These are phyloP conservation scores for Mortierella sp. DNA, from an alignment of 371 early-diverging fungal species.

Conservation along the genomic window DNA sequence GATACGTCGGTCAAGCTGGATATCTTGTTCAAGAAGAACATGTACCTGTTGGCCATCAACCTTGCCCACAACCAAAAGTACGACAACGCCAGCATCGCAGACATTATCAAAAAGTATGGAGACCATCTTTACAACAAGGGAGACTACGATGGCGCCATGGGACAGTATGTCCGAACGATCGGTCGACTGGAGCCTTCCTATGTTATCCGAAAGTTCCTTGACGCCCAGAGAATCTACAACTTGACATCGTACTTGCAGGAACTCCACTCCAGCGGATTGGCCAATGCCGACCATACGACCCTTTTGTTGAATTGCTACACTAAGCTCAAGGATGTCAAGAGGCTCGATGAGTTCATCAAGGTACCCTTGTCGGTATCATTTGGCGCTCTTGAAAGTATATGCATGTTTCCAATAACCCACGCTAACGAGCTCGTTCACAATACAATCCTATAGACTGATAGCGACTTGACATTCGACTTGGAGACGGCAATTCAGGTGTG, in stretches of 20 bases:
- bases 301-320: constrained; percentile 97
- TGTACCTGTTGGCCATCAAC: constrained; percentile 90
- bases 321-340: constrained; percentile 88
- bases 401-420: not conserved
- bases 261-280: constrained; percentile 86
- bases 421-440: not conserved
- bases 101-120: constrained; percentile 93
- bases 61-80: constrained; percentile 82
- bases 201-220: constrained; percentile 95
- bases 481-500: constrained; percentile 95
- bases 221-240: constrained; percentile 93
- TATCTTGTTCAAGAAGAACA: constrained; percentile 87
- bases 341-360: constrained; percentile 90
- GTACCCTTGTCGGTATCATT: constrained; percentile 31
- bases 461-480: constrained; percentile 86
- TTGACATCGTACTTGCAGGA: constrained; percentile 91
- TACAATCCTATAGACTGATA: constrained; percentile 62
- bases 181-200: constrained; percentile 96
- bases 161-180: constrained; percentile 92
- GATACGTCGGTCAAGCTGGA: constrained; percentile 90
- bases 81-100: constrained; percentile 81
- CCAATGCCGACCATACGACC: constrained; percentile 95
- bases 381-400: not conserved
- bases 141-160: constrained; percentile 93
- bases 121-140: constrained; percentile 92